Conservation (phyloP, 129 eudicot species). For the Centaurea solstitialis region DNA sequence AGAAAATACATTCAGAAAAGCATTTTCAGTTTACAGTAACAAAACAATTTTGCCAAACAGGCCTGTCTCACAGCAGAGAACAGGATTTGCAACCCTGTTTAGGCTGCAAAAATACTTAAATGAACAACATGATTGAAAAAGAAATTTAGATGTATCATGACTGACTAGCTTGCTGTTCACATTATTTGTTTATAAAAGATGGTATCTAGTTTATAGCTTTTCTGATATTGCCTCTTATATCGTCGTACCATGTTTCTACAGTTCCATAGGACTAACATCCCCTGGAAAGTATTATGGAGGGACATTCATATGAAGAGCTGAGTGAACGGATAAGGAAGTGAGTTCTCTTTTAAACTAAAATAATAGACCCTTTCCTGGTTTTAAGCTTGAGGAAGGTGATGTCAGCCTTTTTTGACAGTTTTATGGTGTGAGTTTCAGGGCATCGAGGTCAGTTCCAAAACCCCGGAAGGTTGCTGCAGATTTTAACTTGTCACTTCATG, state of each 20-base stretch:
- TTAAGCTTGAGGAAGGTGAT: neutral
- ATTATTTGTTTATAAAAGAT: neutral
- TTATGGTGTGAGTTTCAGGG: conserved; percentile 26
- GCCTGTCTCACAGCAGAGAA: neutral
- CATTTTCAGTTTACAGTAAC: neutral
- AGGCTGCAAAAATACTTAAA: neutral
- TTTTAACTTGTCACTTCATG: conserved; percentile 22
- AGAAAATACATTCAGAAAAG: neutral
- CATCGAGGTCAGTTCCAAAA: conserved; percentile 21
- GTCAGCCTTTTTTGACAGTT: neutral
- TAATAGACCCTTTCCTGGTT: neutral
- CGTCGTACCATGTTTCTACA: neutral
- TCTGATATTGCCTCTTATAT: conserved; percentile 11
- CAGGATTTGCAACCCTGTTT: neutral
- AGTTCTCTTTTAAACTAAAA: conserved; percentile 22
- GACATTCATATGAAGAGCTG: conserved; percentile 25
- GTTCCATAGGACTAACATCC: conserved; percentile 18
- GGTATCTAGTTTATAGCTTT: conserved; percentile 14
- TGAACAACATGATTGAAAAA: neutral
- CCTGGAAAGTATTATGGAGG: conserved; percentile 26
- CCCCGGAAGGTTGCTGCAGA: conserved; percentile 32
- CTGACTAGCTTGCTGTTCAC: neutral
- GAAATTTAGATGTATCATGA: conserved; percentile 28
- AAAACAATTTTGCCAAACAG: neutral
- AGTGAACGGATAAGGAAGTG: conserved; percentile 35